Evolutionary conservation across 2,329 filamentous ascomycete genomes (phyloP).

Genomic region (Hypomyces perniciosus): DNA sequence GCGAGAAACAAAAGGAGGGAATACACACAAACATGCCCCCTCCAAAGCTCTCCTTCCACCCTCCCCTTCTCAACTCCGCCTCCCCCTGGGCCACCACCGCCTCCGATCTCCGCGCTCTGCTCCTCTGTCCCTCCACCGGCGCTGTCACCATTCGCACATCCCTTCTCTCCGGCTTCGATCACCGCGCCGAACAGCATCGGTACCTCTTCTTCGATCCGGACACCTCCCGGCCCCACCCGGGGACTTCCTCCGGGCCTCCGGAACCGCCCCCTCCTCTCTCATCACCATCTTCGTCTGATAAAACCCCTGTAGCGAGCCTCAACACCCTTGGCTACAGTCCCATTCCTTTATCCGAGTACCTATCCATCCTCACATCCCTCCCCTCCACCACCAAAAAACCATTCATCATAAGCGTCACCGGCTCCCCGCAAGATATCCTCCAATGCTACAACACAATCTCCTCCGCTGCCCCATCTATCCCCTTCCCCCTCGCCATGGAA

Average conservation of each 20-base stretch:
- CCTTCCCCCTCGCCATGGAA: slow-evolving; percentile 59
- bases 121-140: slow-evolving; percentile 56
- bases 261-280: background rate
- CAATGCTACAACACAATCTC: slow-evolving; percentile 49
- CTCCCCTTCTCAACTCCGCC: slow-evolving; percentile 68
- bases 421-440: slow-evolving; percentile 50
- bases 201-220: slow-evolving; percentile 57
- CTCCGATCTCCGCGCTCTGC: slow-evolving; percentile 56
- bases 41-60: slow-evolving; percentile 43
- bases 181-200: slow-evolving; percentile 54
- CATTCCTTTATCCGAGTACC: slow-evolving; percentile 51
- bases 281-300: slow-evolving; percentile 14
- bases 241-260: slow-evolving; percentile 4
- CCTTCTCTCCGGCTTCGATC: slow-evolving; percentile 57
- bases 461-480: slow-evolving; percentile 29
- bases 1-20: background rate
- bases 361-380: slow-evolving; percentile 40
- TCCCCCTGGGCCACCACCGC: slow-evolving; percentile 68
- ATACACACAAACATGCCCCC: slow-evolving; percentile 13
- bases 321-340: slow-evolving; percentile 75
- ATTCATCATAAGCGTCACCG: slow-evolving; percentile 67
- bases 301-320: slow-evolving; percentile 38
- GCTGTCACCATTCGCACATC: slow-evolving; percentile 71
- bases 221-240: slow-evolving; percentile 11
- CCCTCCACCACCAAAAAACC: slow-evolving; percentile 39